Conservation (phyloP, 345 rosid genomes). For the Psidium friedrichsthalianum region DNA sequence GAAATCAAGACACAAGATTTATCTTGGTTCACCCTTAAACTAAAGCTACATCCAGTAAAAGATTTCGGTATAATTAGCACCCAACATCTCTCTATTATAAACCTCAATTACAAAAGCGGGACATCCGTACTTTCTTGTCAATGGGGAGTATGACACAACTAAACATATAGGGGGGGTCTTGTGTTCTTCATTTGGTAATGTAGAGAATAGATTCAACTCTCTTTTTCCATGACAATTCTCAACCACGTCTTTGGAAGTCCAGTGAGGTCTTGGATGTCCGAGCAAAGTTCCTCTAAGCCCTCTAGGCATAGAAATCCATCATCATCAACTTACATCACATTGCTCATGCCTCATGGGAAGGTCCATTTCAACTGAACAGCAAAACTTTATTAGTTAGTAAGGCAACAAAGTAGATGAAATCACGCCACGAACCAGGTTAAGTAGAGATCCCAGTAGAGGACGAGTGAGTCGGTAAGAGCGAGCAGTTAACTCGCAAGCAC, state of each 20-base stretch:
- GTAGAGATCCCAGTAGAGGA: not conserved
- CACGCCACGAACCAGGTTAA: not conserved
- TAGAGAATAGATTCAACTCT: not conserved
- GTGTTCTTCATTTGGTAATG: not conserved
- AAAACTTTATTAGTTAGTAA: not conserved
- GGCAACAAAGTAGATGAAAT: constrained; percentile 1
- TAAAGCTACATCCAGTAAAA: too few species aligned
- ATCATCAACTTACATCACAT: not conserved
- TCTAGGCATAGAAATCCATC: not conserved
- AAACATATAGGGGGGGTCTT: too few species aligned
- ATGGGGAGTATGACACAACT: too few species aligned
- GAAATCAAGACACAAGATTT: too few species aligned
- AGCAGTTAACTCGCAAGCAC: constrained; percentile 1
- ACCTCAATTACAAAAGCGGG: too few species aligned
- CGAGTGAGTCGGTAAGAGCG: constrained; percentile 11
- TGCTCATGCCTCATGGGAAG: not conserved
- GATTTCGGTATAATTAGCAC: too few species aligned
- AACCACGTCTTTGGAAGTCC: not conserved
- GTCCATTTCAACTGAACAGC: not conserved
- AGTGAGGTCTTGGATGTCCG: not conserved
- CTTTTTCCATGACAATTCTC: not conserved
- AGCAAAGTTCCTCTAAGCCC: not conserved
- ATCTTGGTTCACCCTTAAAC: too few species aligned
- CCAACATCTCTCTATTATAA: too few species aligned
- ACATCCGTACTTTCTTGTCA: too few species aligned